Evolutionary conservation across 2,329 filamentous ascomycete genomes (phyloP), one percentile per base, ranked within the genome.

Genomic region (Lachnellula willkommii): DNA sequence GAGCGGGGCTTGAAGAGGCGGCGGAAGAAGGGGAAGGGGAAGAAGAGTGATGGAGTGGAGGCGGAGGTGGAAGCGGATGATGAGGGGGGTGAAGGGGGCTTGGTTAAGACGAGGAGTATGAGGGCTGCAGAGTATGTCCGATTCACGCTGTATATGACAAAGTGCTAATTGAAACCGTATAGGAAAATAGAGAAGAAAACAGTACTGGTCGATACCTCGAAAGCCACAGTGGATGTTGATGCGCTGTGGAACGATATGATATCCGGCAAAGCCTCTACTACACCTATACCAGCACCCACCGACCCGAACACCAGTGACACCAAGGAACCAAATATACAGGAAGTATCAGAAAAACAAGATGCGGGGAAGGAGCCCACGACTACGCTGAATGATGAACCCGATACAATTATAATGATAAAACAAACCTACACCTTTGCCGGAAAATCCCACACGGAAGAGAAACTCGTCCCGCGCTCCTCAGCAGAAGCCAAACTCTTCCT

Each of bases 361-460:
- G 12, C 20, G 5, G 53, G 52, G 39, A 55, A 55, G 28, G 42
- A n/a, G n/a, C 53, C 61, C 9, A 57, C 61, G 7, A 65, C 59
- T 35, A 67, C 58, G 28, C 42, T 65, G n/a, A 53, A 52, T 35
- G 65, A 66, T 24, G 63, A 55, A 3, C 62, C 63, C 2, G 72
- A 76, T 51, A 63, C 68, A 2, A 69, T 65, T 72, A 76, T 90
- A 63, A 80, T 79, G 58, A 86, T 90, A 59, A 87, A 84, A 64
- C 83, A 85, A 32, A 85, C 82, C 14, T 90, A 89, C 72, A 87
- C 86, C 64, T 90, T 90, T 63, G 88, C 87, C 37, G 88, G 87
- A 32, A 82, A 87, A 65, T 77, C 86, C 12, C 83, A 88, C 64
- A 87, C 80, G 0, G 87, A 90, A 65, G 84, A 89, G 67, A 89